Base-by-base conservation (phyloP, 805 yeast species). In the Wickerhamiella galacta region DNA sequence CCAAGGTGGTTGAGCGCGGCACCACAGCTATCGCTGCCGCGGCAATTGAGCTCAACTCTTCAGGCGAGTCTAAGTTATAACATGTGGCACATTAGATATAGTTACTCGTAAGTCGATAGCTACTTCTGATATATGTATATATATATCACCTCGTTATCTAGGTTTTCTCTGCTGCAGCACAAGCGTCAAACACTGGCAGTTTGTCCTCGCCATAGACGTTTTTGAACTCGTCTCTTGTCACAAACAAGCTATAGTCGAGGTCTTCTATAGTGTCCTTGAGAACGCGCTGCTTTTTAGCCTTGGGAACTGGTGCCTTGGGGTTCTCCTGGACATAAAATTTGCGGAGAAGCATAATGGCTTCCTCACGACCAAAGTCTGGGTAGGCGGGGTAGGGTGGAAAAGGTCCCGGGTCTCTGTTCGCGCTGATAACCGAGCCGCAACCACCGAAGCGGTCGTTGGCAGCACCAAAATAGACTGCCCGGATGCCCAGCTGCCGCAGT, bases 391-490 rank as follows among this genome's bases (percentile, higher is more conserved):
- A 79, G n/a, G 39, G 49, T 16, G 35, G 54, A 35, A 32, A 57
- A 37, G 37, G 37, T 2, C 47, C 49, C 6, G 48, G 40, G 36
- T 71, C 78, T 3, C 51, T 46, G 42, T 75, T 68, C 1, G 81
- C 63, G 8, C 63, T 56, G 19, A 82, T 53, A 2, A 87, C 90
- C 0, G 93, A 75, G 1, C 96, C 96, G 52, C 85, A 85, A 0
- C 98, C 96, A 0, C 98, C 98, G 57, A 90, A 90, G 29, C 96
- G 57, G 40, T 87, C 96, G 51, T 90, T 90, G 0, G 82, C 90
- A 48, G 95, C 85, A 0, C 98, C 96, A 47, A 81, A 90, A 29
- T 73, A 72, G 1, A 87, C 94, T 25, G 61, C 60, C 20, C 69
- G 55, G 8, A 90, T 70, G 2, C 77, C 75, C 29, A 85, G 52